A percentile compares a stretch with the other conserved stretches of the same genome.
Conservation (phyloP, 148 eudicot genomes). For the Arctostaphylos glauca region DNA sequence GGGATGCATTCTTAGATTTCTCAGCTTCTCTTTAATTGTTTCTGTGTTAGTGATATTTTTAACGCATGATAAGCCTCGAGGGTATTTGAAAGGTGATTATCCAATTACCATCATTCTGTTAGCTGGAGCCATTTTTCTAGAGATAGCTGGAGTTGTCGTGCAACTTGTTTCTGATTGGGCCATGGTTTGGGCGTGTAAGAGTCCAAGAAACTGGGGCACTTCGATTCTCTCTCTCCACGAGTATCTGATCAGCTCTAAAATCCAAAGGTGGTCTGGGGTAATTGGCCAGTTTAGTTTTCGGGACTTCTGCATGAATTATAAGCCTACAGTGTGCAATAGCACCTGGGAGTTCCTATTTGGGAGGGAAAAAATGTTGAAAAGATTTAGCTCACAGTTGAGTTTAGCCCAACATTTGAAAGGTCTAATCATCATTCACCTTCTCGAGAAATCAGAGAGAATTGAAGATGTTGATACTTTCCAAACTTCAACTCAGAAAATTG, state of each 20-base stretch:
- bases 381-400: background rate
- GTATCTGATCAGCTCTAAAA: background rate
- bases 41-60: background rate
- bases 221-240: background rate
- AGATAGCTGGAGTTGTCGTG: background rate
- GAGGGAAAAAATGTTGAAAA: background rate
- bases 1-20: conserved; percentile 5
- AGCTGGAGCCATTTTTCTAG: conserved; percentile 11
- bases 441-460: background rate
- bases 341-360: background rate
- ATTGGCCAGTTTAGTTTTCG: conserved; percentile 5
- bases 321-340: background rate
- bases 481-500: background rate
- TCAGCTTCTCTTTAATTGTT: conserved; percentile 1
- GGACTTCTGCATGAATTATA: background rate
- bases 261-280: background rate
- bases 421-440: conserved; percentile 5
- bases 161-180: conserved; percentile 17
- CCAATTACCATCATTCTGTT: background rate
- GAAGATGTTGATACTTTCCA: background rate
- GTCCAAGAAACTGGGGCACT: background rate
- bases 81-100: background rate
- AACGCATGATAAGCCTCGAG: background rate
- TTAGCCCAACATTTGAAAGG: background rate
- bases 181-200: background rate